These are phyloP conservation scores for Acanthochlamys bracteata DNA, from an alignment of 106 monocot species.

Conservation along the genomic window DNA sequence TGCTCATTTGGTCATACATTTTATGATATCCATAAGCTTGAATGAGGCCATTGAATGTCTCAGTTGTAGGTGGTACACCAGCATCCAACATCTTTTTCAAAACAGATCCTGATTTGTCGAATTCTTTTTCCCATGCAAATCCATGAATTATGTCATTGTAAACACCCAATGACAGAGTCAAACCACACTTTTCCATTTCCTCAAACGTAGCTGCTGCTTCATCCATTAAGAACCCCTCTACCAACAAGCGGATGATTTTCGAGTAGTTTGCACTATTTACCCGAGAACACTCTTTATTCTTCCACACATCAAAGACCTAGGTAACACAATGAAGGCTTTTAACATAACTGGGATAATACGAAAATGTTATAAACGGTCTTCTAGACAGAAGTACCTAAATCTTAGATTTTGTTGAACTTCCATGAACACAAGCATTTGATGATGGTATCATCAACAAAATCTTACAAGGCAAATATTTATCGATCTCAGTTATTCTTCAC, in stretches of 20 bases:
- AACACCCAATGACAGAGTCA: constrained; percentile 27
- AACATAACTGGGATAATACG: background rate
- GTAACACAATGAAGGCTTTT: constrained; percentile 1
- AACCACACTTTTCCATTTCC: constrained; percentile 37
- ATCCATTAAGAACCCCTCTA: constrained; percentile 26
- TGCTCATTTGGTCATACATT: constrained; percentile 69
- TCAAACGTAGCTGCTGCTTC: constrained; percentile 27
- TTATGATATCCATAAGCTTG: constrained; percentile 44
- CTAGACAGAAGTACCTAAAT: no score
- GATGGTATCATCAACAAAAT: no score
- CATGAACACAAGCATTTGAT: no score
- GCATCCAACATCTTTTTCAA: constrained; percentile 40
- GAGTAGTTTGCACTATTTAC: constrained; percentile 32
- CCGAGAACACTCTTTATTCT: constrained; percentile 30
- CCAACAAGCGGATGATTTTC: constrained; percentile 38
- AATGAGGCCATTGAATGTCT: constrained; percentile 68
- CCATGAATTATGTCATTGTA: constrained; percentile 59
- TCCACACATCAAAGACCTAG: constrained; percentile 62
- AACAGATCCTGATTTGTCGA: constrained; percentile 24
- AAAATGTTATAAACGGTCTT: no score
- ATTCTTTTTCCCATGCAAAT: constrained; percentile 39
- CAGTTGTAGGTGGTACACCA: constrained; percentile 29
- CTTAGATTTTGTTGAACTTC: no score
- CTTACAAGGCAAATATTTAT: no score
- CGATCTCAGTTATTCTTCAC: no score